These are phyloP conservation scores for Salisapilia sapeloensis DNA, from an alignment of 352 stramenopile species.

Conservation along the genomic window DNA sequence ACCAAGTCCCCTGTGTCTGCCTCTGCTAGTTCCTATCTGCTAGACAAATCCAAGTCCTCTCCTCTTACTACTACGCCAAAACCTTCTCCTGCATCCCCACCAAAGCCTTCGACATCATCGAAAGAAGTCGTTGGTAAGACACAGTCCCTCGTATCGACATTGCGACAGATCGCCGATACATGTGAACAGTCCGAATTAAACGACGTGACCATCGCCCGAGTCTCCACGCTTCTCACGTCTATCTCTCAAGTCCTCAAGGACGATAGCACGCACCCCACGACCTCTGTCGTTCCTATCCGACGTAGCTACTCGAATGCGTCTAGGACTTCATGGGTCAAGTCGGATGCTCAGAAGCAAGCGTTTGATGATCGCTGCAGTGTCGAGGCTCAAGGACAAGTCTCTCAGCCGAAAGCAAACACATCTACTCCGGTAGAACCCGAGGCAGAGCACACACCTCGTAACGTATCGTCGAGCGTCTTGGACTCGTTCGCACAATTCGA, in stretches of 20 bases:
- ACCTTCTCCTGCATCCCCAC: too few species aligned
- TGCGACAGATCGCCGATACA: conserved; percentile 31
- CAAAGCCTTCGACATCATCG: too few species aligned
- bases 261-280: conserved; percentile 18
- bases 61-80: too few species aligned
- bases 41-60: too few species aligned
- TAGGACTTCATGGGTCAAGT: conserved; percentile 16
- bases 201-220: conserved; percentile 39
- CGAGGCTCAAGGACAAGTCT: too few species aligned
- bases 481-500: conserved; percentile 51
- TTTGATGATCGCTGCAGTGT: conserved; percentile 13
- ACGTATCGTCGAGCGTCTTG: conserved; percentile 16
- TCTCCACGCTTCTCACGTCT: conserved; percentile 44
- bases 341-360: conserved; percentile 14
- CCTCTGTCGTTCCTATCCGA: conserved; percentile 5
- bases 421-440: conserved; percentile 1
- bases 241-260: conserved; percentile 52
- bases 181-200: conserved; percentile 40
- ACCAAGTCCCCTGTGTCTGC: too few species aligned
- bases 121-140: too few species aligned
- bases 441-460: conserved; percentile 17
- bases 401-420: neutral
- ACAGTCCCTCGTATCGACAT: conserved; percentile 12
- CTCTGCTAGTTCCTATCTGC: too few species aligned
- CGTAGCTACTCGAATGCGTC: conserved; percentile 18